Percentiles rank a stretch among this genome's conserved stretches.
phyloP scores from a whole-genome alignment of 2,329 filamentous ascomycete genomes.

The Fusarium continuum region DNA sequence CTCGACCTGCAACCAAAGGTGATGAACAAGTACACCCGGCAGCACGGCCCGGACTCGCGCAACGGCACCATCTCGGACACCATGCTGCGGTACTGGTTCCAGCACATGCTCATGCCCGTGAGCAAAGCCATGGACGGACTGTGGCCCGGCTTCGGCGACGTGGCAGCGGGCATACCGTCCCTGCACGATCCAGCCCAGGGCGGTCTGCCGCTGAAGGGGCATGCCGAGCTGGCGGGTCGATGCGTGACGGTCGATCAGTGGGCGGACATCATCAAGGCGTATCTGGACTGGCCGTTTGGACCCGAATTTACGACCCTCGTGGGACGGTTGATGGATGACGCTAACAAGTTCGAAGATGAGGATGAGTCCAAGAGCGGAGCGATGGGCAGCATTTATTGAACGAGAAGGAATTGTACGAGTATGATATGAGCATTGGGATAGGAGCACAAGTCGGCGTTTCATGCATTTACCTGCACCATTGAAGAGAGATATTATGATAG shows the following conservation, averaged over 20 bases:
- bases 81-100: slow-evolving; percentile 55
- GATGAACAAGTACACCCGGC: slow-evolving; percentile 58
- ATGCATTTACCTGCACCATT: slow-evolving; percentile 1
- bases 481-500: background rate
- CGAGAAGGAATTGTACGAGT: background rate
- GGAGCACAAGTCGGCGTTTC: slow-evolving; percentile 10
- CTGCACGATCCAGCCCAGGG: slow-evolving; percentile 59
- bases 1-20: slow-evolving; percentile 73
- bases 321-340: slow-evolving; percentile 51
- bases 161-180: slow-evolving; percentile 59
- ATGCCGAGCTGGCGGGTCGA: slow-evolving; percentile 56
- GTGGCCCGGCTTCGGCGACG: slow-evolving; percentile 67
- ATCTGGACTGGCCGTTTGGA: slow-evolving; percentile 72
- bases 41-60: slow-evolving; percentile 54
- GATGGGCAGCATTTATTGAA: background rate
- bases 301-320: slow-evolving; percentile 61
- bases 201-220: slow-evolving; percentile 53
- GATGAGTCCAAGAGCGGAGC: slow-evolving; percentile 41
- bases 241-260: slow-evolving; percentile 64
- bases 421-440: background rate
- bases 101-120: slow-evolving; percentile 56
- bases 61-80: slow-evolving; percentile 63
- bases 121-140: slow-evolving; percentile 59
- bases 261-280: slow-evolving; percentile 66
- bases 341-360: slow-evolving; percentile 26